Evolutionary conservation across 2,329 filamentous ascomycete species (phyloP).

Genomic region (Keithomyces neogunnii): DNA sequence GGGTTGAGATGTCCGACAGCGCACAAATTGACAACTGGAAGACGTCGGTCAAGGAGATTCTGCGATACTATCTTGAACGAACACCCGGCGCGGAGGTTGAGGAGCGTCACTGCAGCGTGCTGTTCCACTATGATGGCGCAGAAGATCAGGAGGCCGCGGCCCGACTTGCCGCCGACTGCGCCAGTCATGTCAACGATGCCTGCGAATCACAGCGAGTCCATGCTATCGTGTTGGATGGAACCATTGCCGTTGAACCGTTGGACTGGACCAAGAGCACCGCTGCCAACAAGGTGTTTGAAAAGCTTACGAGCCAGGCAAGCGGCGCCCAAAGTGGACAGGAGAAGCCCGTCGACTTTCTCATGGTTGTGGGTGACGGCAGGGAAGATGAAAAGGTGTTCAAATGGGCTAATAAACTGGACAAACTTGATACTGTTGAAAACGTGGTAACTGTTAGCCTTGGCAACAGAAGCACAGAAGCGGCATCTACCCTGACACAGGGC

Average conservation of each 20-base stretch:
- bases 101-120: slow-evolving; percentile 81
- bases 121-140: slow-evolving; percentile 82
- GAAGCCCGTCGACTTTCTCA: slow-evolving; percentile 67
- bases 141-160: slow-evolving; percentile 68
- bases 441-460: slow-evolving; percentile 83
- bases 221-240: slow-evolving; percentile 71
- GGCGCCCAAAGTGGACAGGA: slow-evolving; percentile 17
- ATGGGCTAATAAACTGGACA: slow-evolving; percentile 76
- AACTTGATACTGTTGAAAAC: slow-evolving; percentile 50
- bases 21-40: slow-evolving; percentile 72
- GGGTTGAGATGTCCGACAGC: slow-evolving; percentile 71
- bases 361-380: slow-evolving; percentile 83
- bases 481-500: slow-evolving; percentile 78
- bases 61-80: slow-evolving; percentile 83
- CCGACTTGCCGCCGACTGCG: slow-evolving; percentile 80
- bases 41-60: slow-evolving; percentile 68
- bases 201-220: slow-evolving; percentile 78
- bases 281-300: slow-evolving; percentile 62
- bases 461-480: slow-evolving; percentile 79
- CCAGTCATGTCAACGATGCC: slow-evolving; percentile 90
- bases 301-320: slow-evolving; percentile 34
- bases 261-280: slow-evolving; percentile 86
- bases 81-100: slow-evolving; percentile 84
- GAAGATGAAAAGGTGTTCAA: slow-evolving; percentile 92
- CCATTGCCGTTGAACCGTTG: slow-evolving; percentile 74